Evolutionary conservation across 495 filamentous ascomycete genomes (phyloP), one percentile per base, ranked within the genome.

Genomic region (Aspergillus haitiensis): DNA sequence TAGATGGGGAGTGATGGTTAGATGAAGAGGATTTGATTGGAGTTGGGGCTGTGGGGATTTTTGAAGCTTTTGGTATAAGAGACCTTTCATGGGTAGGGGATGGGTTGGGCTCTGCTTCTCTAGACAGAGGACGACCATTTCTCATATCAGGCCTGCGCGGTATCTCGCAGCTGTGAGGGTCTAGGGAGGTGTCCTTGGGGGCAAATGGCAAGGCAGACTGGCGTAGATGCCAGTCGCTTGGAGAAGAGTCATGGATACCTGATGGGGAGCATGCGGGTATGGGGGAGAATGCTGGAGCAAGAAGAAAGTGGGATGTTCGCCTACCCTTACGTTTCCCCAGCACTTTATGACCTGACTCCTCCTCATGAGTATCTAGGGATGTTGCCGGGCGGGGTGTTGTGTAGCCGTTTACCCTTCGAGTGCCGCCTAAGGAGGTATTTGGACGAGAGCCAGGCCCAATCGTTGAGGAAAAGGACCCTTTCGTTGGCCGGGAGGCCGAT

Each of bases 321-420:
- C 69, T 92, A 93, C 90, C 90, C 81, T 91, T 89, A 70, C 82
- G 73, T 75, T 86, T 84, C 62, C 81, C 79, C 40, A 79, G 64
- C 5, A 77, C 70, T 61, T 74, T 74, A 39, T 60, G 66, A 63
- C 74, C 60, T 42, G 73, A 59, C 70, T 76, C 77, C 69, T 77
- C 78, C 67, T 76, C 64, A 59, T 84, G 80, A 61, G 78, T 80
- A 53, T 84, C 84, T 70, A 87, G 78, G 13, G 85, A 79, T 11
- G 84, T 88, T 2, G 82, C 80, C 8, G 88, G 83, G 57, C 88
- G 81, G 18, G 76, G 62, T 15, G 71, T 73, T 62, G 80, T 65
- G 57, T 76, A 66, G 67, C 76, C 75, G 53, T 73, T 70, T 58
- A 71, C 74, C 50, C 72, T 76, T 55, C 73, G 73, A 44, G 77